phyloP scores from a whole-genome alignment of 2,329 filamentous ascomycete species.

The Colletotrichum tropicicola region DNA sequence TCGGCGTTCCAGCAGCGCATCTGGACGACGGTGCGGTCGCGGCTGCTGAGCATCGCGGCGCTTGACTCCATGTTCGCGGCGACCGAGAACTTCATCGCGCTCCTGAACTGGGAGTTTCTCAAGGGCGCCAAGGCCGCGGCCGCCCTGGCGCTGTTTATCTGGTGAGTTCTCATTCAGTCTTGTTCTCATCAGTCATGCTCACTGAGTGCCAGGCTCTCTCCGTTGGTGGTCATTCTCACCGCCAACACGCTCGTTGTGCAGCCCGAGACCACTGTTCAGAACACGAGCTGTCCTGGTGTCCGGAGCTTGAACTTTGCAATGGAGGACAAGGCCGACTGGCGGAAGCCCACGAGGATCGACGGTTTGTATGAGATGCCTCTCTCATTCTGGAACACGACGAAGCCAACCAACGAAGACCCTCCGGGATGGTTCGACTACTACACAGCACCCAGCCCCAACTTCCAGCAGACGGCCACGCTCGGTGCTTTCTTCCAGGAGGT shows the following conservation, averaged over 20 bases:
- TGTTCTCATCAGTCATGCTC: background rate
- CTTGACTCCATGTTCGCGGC: constrained; percentile 43
- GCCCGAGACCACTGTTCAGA: constrained; percentile 33
- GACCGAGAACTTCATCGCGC: constrained; percentile 39
- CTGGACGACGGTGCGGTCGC: constrained; percentile 33
- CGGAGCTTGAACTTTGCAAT: constrained; percentile 43
- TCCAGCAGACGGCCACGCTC: constrained; percentile 39
- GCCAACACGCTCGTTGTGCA: constrained; percentile 46
- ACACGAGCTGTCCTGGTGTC: constrained; percentile 40
- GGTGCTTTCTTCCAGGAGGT: constrained; percentile 36
- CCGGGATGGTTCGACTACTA: constrained; percentile 44
- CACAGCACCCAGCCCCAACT: constrained; percentile 35
- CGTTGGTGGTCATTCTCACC: constrained; percentile 49
- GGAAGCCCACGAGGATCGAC: constrained; percentile 40
- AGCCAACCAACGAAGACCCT: constrained; percentile 31
- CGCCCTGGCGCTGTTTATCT: constrained; percentile 43
- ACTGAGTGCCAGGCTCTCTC: constrained; percentile 35
- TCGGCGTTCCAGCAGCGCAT: constrained; percentile 35
- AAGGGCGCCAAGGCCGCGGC: constrained; percentile 42
- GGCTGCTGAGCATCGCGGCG: constrained; percentile 30
- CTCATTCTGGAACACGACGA: constrained; percentile 43
- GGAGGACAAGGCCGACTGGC: constrained; percentile 45
- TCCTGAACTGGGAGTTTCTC: constrained; percentile 40
- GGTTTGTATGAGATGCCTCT: constrained; percentile 39
- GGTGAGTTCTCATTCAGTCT: constrained; percentile 33